Evolutionary conservation across 2,329 filamentous ascomycete genomes (phyloP), one percentile per base, ranked within the genome.

Genomic region (Scorias spongiosa): DNA sequence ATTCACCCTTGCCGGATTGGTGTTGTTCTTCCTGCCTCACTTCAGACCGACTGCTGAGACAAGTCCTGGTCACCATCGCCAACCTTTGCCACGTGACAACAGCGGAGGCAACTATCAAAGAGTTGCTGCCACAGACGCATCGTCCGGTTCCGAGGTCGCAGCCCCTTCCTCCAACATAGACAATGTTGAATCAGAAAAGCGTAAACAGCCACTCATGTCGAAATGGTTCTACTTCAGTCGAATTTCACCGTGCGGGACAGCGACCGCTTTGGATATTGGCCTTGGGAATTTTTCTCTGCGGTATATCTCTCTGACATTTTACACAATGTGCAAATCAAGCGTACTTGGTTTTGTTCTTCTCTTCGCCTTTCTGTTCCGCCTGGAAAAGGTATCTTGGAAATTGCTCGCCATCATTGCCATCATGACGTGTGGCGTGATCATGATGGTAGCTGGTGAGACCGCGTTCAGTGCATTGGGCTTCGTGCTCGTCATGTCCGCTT

Each of bases 311-410:
- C 76, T 98, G 52, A 95, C 89, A 9, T 98, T 98, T 62, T 93
- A 94, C 65, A 98, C 91, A 47, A 96, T 98, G 91, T 96, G 91
- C 67, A 98, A 98, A 73, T 96, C 89, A 5, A 95, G 88, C 9
- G 85, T 89, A 12, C 75, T 98, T 17, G 88, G 85, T 39, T 98
- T 96, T 59, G 91, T 98, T 44, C 79, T 98, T 17, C 64, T 94
- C 41, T 98, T 98, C 60, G 91, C 91, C 49, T 94, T 98, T 58
- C 62, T 93, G 40, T 96, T 98, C 68, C 80, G 84, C 43, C 78
- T 98, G 42, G 91, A 98, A 64, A 76, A 76, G 10, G 86, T 85
- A 0, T 95, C 89, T 0, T 79, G 83, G 71, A 84, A 81, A 54
- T 75, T 98, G 8, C 81, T 93, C 34, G 71, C 74, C 51, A 91